Base-by-base conservation (phyloP, 2,329 filamentous ascomycete genomes). In the Boeremia exigua region DNA sequence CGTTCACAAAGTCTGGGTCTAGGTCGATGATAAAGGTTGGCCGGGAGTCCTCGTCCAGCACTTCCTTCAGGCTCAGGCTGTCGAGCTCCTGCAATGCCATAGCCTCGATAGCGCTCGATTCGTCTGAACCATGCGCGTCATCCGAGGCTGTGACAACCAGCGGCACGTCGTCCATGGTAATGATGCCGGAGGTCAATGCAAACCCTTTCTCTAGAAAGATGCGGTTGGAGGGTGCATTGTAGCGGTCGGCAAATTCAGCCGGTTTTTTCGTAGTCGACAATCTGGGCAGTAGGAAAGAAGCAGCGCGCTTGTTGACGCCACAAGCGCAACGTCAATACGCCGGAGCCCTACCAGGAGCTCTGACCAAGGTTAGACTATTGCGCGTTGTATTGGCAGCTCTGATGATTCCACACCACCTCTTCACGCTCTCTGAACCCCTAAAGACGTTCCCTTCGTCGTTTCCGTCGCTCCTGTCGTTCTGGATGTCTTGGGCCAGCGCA, bases 1-100 rank as follows among this genome's bases (percentile, higher is more conserved):
- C 61, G n/a, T 58, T 51, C 1, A 66, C 27, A 34, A 59, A 65
- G 47, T 73, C 69, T 7, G 68, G 65, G 44, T 72, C 68, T 14
- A 71, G 62, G 46, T 74, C 69, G 6, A 75, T 49, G 9, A 75
- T 48, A 33, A 75, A 73, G 2, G 65, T 72, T 7, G 72, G 72
- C 8, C 72, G 64, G 11, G 62, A 64, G 59, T 75, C 71, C 39
- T 64, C 59, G 42, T 75, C 70, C 28, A 73, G 62, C 9, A 73
- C 58, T 38, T 73, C 70, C 17, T 56, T 55, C 17, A 75, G 51
- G 38, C 61, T 65, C 46, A 71, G 45, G 40, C 53, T 54, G 32
- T 71, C 62, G 14, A 74, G 54, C 27, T 69, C 62, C 6, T 49
- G 48, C 15, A 71, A 38, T 8, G 66, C 61, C 25, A 55, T 58